phyloP scores from a whole-genome alignment of 805 yeast species.

The Henningerozyma blattae region DNA sequence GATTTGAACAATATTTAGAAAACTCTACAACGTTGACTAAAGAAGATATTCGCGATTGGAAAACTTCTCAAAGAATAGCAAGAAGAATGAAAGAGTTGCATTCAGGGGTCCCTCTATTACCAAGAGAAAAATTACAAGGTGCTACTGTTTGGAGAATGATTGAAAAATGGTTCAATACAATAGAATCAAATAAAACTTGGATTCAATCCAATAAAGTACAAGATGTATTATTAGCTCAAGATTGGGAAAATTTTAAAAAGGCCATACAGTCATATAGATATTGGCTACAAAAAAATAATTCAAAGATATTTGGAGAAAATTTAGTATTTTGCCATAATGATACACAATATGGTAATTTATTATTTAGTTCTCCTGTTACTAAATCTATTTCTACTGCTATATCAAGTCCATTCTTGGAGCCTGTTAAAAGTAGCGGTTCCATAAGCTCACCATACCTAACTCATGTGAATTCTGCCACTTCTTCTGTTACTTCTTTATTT shows the following conservation, averaged over 20 bases:
- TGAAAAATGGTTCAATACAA: slow-evolving; percentile 52
- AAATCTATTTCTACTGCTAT: not conserved
- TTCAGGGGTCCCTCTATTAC: slow-evolving; percentile 54
- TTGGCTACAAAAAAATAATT: slow-evolving; percentile 38
- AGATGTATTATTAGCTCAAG: slow-evolving; percentile 27
- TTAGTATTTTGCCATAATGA: slow-evolving; percentile 90
- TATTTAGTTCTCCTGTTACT: slow-evolving; percentile 48
- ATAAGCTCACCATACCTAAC: slow-evolving; percentile 9
- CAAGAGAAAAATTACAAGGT: slow-evolving; percentile 43
- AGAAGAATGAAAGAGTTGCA: slow-evolving; percentile 95
- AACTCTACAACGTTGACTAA: slow-evolving; percentile 70
- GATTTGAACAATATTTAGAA: slow-evolving; percentile 86
- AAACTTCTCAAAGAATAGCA: slow-evolving; percentile 73
- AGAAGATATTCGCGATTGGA: slow-evolving; percentile 61
- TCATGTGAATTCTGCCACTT: slow-evolving; percentile 4
- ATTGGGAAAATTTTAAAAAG: slow-evolving; percentile 38
- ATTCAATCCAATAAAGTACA: slow-evolving; percentile 22
- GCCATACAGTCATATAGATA: slow-evolving; percentile 40
- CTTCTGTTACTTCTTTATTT: slow-evolving; percentile 17
- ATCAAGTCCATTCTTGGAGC: slow-evolving; percentile 13
- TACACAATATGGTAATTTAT: slow-evolving; percentile 88
- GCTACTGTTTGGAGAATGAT: slow-evolving; percentile 63
- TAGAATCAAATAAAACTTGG: slow-evolving; percentile 29
- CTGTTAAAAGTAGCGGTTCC: slow-evolving; percentile 9
- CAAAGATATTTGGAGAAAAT: slow-evolving; percentile 7